Percentiles rank a stretch among this genome's conserved stretches.
Evolutionary conservation across 805 yeast species (phyloP).

Genomic region (Huiozyma sinensis): DNA sequence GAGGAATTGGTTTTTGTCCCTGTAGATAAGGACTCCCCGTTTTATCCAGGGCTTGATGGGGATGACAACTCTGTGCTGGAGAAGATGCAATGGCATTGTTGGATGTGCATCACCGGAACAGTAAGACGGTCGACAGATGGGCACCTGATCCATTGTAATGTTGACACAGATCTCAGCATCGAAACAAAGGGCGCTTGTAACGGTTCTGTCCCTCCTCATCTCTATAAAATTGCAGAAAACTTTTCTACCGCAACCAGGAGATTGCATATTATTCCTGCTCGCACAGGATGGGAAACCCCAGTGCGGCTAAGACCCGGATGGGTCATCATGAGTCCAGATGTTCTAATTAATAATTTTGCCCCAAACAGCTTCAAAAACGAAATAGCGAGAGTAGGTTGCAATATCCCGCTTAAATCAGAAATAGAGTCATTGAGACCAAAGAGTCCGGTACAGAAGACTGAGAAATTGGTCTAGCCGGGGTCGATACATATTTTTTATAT

Average conservation of each 20-base stretch:
- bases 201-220: conserved; percentile 57
- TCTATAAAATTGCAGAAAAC: conserved; percentile 79
- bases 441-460: conserved; percentile 43
- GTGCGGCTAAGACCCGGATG: conserved; percentile 72
- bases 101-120: conserved; percentile 96
- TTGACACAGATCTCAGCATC: conserved; percentile 78
- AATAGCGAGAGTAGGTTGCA: conserved; percentile 35
- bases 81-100: conserved; percentile 88
- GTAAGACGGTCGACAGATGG: conserved; percentile 77
- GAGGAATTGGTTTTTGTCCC: conserved; percentile 84
- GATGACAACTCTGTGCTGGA: conserved; percentile 44
- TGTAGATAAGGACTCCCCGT: conserved; percentile 50
- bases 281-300: conserved; percentile 53
- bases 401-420: conserved; percentile 58
- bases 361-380: conserved; percentile 37
- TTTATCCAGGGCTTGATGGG: conserved; percentile 47
- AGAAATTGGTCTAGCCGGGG: too few species aligned
- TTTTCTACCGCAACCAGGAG: conserved; percentile 75
- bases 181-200: conserved; percentile 38
- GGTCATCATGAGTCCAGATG: conserved; percentile 84
- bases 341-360: conserved; percentile 58
- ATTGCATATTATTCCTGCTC: conserved; percentile 72
- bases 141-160: conserved; percentile 81
- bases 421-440: conserved; percentile 78
- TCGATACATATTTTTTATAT: too few species aligned